Evolutionary conservation across 2,329 filamentous ascomycete genomes (phyloP), one percentile per base, ranked within the genome.

Genomic region (Tolypocladium paradoxum): DNA sequence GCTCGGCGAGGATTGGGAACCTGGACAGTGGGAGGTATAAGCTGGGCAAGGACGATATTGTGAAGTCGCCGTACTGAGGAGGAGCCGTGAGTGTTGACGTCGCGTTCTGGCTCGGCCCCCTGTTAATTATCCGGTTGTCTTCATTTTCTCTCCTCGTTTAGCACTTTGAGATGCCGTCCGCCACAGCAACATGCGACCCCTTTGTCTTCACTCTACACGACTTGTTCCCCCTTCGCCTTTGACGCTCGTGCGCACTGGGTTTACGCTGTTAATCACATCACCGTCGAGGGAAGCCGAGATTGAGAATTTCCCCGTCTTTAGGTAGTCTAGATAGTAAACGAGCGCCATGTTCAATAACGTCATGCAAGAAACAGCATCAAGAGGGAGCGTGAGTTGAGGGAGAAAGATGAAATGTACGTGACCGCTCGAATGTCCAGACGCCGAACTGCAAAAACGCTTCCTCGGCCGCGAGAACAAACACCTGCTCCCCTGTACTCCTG

Each of bases 1-100:
- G 74, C 57, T 73, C 74, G 2, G 75, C 75, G 6, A 70, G 79
- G 2, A 74, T 84, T 48, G 74, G 76, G 1, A 79, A 72, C 1
- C 70, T 69, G 38, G 71, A 76, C 24, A 83, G 80, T 56, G 77
- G 81, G 2, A 76, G 84, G 24, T 88, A 87, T 64, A 89, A 89
- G 72, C 75, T 95, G 48, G 84, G 85, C 50, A 83, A 81, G 65
- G 87, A 90, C 43, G 90, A 95, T 53, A 84, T 96, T 60, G 92
- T 97, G 27, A 85, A 95, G 64, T 78, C 79, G 36, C 77, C 79
- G 14, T 84, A 78, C 61, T 84, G 67, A 66, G n/a, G 18, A n/a
- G n/a, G 27, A 8, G 20, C 37, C 46, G 18, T 45, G 43, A 14
- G 22, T 27, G 29, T 48, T 50, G 43, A 37, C 36, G 36, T 12